Base-by-base conservation (phyloP, 2,329 filamentous ascomycete genomes). In the Fusarium sp. region DNA sequence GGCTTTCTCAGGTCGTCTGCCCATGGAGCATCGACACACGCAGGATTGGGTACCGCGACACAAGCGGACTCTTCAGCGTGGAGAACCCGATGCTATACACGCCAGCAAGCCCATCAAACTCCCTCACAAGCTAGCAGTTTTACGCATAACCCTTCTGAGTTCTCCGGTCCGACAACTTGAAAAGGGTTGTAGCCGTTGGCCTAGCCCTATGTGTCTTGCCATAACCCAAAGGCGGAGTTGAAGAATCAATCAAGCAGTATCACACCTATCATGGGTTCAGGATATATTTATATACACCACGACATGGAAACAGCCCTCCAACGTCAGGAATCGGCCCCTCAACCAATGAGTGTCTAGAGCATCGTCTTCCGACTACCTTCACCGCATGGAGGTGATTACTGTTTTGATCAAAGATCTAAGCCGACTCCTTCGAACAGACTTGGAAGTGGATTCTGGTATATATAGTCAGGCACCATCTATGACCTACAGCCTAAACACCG, bases 11-110 rank as follows among this genome's bases (percentile, higher is more conserved):
- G 11, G 39, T 14, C 10, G n/a, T 43, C 39, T 11, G 11, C 0
- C n/a, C 11, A 3, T 11, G 1, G 11, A 4, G 11, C 5, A 20
- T 2, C 39, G n/a, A 43, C 2, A 3, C 2, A 2, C 39, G 6
- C 11, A 43, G 41, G 3, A 6, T 43, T 43, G 41, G 41, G 11
- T 2, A 43, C 41, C 41, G 13, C 11, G 41, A 14, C 14, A 43
- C 11, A 14, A 43, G 11, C 3, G 11, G 41, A 5, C 41, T 8
- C 13, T 13, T 43, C 41, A 22, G 41, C 41, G 41, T 43, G 41
- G 41, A 43, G 11, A 43, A 22, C 41, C 6, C 41, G n/a, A 43
- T 22, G 13, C n/a, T 43, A 22, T 43, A 43, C 11, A 43, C 4
- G 13, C 4, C 11, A 6, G 6, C 6, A 43, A 6, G 6, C 14